Evolutionary conservation across 2,329 filamentous ascomycete genomes (phyloP).

Genomic region (Xylariaceae sp.): DNA sequence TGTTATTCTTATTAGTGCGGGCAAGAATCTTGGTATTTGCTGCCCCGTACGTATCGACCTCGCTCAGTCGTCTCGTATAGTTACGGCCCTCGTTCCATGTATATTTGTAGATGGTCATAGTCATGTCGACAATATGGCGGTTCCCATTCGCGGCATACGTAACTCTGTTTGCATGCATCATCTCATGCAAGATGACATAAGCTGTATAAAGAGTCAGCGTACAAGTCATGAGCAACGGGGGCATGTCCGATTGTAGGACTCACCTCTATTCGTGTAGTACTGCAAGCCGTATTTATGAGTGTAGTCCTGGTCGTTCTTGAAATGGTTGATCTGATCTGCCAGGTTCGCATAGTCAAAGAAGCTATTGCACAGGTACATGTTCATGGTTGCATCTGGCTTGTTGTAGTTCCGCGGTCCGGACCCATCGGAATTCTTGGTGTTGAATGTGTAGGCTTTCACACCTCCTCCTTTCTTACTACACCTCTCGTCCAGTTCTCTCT

Average conservation of each 20-base stretch:
- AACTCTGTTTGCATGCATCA: too few relatives aligned
- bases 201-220: constrained; percentile 2
- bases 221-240: constrained; percentile 1
- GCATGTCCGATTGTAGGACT: constrained; percentile 4
- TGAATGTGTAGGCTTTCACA: constrained; percentile 4
- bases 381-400: constrained; percentile 4
- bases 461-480: constrained; percentile 2
- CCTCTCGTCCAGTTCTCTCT: constrained; percentile 2
- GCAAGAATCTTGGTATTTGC: too few relatives aligned
- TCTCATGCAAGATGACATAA: constrained; percentile 2
- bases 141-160: too few relatives aligned
- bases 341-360: constrained; percentile 1
- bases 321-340: constrained; percentile 1
- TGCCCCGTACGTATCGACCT: too few relatives aligned
- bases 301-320: constrained; percentile 1
- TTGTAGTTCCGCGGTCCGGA: constrained; percentile 1
- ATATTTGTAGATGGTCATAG: too few relatives aligned
- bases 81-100: too few relatives aligned
- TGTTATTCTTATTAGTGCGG: too few relatives aligned
- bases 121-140: too few relatives aligned
- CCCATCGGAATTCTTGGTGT: constrained; percentile 4
- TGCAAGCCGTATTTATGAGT: constrained; percentile 3
- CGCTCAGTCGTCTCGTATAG: too few relatives aligned
- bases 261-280: constrained; percentile 5
- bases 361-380: constrained; percentile 3